phyloP scores from a whole-genome alignment of 1,139 yeast genomes.

The Sugiyamaella japonica region DNA sequence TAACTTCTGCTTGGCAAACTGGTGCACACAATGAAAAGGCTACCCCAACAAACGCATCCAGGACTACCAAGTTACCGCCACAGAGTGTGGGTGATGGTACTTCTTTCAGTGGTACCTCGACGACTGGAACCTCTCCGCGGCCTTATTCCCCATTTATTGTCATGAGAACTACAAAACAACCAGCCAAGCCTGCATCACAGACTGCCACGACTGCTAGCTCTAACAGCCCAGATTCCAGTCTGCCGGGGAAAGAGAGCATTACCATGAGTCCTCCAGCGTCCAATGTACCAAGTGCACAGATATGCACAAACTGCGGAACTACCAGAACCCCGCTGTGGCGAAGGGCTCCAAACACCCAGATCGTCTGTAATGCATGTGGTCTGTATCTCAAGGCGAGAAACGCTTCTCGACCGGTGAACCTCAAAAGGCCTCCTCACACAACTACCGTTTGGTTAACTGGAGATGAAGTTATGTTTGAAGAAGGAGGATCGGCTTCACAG shows the following conservation, averaged over 20 bases:
- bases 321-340: slow-evolving; percentile 71
- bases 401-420: slow-evolving; percentile 52
- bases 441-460: slow-evolving; percentile 16
- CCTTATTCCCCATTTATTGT: slow-evolving; percentile 21
- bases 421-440: slow-evolving; percentile 43
- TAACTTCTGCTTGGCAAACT: neutral
- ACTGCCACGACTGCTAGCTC: neutral
- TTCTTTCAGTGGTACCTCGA: neutral
- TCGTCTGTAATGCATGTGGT: slow-evolving; percentile 74
- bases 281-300: slow-evolving; percentile 40
- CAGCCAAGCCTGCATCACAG: slow-evolving; percentile 6
- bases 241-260: neutral
- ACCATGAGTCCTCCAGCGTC: neutral
- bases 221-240: neutral
- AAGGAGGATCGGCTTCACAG: neutral
- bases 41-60: no score
- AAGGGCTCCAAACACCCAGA: slow-evolving; percentile 63
- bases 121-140: neutral
- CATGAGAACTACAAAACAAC: slow-evolving; percentile 19
- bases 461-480: slow-evolving; percentile 3
- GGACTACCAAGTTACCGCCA: neutral
- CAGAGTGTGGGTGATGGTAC: neutral
- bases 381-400: slow-evolving; percentile 47
- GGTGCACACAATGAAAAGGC: no score
- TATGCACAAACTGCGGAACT: slow-evolving; percentile 68